These are phyloP conservation scores for Scleroderma citrinum DNA, from an alignment of 768 basidiomycete genomes.

Conservation along the genomic window DNA sequence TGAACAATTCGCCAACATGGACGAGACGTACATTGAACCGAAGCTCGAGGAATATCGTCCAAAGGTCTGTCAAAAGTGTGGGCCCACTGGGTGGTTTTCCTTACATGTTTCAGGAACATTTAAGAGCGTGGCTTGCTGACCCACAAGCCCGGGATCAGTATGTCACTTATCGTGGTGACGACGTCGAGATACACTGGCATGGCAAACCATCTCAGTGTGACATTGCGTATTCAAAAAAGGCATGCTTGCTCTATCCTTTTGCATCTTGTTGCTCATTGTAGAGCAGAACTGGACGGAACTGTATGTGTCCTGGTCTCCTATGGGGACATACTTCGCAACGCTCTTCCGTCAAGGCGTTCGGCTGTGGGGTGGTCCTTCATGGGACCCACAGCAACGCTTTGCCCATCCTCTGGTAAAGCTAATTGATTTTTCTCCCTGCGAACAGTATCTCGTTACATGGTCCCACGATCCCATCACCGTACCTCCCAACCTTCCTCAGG, in stretches of 20 bases:
- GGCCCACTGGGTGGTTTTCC: background rate
- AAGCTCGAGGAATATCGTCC: constrained; percentile 66
- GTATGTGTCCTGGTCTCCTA: constrained; percentile 95
- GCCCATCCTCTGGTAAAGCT: constrained; percentile 94
- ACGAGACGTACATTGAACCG: constrained; percentile 76
- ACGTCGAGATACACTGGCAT: constrained; percentile 89
- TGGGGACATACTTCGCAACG: constrained; percentile 91
- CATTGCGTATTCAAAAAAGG: constrained; percentile 66
- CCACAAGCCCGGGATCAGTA: constrained; percentile 92
- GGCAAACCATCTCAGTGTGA: constrained; percentile 86
- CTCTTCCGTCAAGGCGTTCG: constrained; percentile 94
- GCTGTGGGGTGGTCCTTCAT: constrained; percentile 91
- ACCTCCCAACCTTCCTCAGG: constrained; percentile 72
- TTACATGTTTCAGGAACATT: constrained; percentile 65
- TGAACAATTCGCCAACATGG: constrained; percentile 71
- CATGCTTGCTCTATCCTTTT: constrained; percentile 32
- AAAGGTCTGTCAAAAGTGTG: constrained; percentile 42
- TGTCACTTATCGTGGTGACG: constrained; percentile 88
- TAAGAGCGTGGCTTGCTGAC: constrained; percentile 93
- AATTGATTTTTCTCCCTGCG: constrained; percentile 96
- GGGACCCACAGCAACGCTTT: constrained; percentile 84
- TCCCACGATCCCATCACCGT: constrained; percentile 90
- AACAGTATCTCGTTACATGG: constrained; percentile 96
- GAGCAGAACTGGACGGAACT: constrained; percentile 91
- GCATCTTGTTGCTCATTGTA: constrained; percentile 7